phyloP scores from a whole-genome alignment of 768 basidiomycete genomes.

The Kwoniella newhampshirensis region DNA sequence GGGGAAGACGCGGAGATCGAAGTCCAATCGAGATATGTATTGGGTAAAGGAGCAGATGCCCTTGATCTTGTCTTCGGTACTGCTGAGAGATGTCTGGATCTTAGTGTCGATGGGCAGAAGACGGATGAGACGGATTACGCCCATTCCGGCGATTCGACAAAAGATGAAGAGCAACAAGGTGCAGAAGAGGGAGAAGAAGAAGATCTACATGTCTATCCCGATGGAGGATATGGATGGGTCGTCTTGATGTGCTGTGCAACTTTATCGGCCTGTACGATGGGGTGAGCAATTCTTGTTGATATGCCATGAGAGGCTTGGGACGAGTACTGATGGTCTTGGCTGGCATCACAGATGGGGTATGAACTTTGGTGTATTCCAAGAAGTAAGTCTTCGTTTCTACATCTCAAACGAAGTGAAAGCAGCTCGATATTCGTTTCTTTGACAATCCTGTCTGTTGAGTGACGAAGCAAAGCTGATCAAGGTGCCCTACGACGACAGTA shows the following conservation, averaged over 20 bases:
- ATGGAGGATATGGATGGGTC: slow-evolving; percentile 44
- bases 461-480: too few relatives aligned
- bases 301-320: not conserved
- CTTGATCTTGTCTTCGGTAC: too few relatives aligned
- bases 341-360: slow-evolving; percentile 27
- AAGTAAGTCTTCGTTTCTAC: slow-evolving; percentile 16
- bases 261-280: slow-evolving; percentile 31
- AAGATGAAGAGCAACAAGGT: not conserved
- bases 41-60: slow-evolving; percentile 3
- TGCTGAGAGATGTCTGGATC: too few relatives aligned
- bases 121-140: not conserved
- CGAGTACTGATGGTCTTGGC: not conserved
- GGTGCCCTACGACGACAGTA: slow-evolving; percentile 15
- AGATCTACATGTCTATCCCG: slow-evolving; percentile 32
- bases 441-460: too few relatives aligned
- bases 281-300: slow-evolving; percentile 21
- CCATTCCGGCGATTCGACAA: not conserved
- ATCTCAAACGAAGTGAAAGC: too few relatives aligned
- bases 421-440: too few relatives aligned
- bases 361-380: slow-evolving; percentile 35
- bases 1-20: slow-evolving; percentile 6
- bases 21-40: not conserved
- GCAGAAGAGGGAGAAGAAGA: not conserved
- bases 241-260: slow-evolving; percentile 30
- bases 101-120: slow-evolving; percentile 1